Conservation (phyloP, 768 basidiomycete species). For the Agaricus sinodeliciosus region DNA sequence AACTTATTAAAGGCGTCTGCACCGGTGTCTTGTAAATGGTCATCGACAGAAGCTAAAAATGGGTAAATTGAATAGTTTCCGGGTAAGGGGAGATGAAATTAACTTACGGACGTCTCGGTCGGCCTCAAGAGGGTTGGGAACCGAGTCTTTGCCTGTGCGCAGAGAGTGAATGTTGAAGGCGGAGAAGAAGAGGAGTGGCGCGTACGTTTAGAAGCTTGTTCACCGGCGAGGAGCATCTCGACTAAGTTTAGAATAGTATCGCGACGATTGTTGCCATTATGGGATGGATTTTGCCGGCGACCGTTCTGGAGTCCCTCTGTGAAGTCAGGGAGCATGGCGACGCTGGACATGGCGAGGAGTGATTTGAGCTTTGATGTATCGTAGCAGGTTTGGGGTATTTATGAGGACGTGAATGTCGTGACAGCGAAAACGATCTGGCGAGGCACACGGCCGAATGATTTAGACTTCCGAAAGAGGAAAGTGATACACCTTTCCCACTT, state of each 20-base stretch:
- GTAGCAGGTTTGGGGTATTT: neutral
- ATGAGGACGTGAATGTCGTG: neutral
- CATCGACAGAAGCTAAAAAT: conserved; percentile 52
- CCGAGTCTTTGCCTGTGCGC: conserved; percentile 27
- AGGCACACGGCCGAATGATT: neutral
- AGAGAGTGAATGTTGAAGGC: neutral
- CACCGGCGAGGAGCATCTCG: conserved; percentile 39
- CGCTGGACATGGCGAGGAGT: neutral
- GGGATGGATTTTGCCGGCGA: neutral
- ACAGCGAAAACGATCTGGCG: neutral
- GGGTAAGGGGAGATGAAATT: neutral
- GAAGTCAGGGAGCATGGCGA: conserved; percentile 8
- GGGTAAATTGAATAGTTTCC: neutral
- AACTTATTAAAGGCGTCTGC: conserved; percentile 61
- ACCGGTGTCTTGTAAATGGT: conserved; percentile 59
- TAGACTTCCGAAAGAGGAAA: neutral
- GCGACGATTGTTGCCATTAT: conserved; percentile 21
- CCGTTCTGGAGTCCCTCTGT: conserved; percentile 5
- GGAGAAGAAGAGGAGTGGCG: neutral
- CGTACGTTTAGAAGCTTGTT: conserved; percentile 25
- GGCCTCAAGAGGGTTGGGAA: conserved; percentile 48
- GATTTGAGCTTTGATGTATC: no score
- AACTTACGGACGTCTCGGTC: conserved; percentile 62
- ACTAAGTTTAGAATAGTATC: conserved; percentile 46
- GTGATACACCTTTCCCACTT: neutral